Percentiles rank a stretch among this genome's conserved stretches.
These are phyloP conservation scores for Leccinum fallax DNA, from an alignment of 1,284 basidiomycete genomes.

Conservation along the genomic window DNA sequence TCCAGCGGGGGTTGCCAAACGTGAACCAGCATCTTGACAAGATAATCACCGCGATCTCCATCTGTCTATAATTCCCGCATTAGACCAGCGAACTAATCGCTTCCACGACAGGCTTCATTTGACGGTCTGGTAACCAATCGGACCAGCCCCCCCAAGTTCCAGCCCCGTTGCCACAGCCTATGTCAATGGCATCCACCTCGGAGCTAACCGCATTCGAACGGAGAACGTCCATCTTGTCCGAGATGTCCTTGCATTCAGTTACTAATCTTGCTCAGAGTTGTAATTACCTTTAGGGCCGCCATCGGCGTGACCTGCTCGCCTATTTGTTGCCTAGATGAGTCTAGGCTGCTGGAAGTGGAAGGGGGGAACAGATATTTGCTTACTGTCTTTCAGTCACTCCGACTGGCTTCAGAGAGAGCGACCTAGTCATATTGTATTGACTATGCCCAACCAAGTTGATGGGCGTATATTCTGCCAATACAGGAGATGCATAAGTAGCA, in stretches of 20 bases:
- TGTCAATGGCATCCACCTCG: background rate
- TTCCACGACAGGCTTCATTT: slow-evolving; percentile 2
- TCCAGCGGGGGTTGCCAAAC: background rate
- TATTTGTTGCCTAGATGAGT: background rate
- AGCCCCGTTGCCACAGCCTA: slow-evolving; percentile 5
- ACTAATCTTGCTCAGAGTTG: background rate
- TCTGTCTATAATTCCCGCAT: slow-evolving; percentile 17
- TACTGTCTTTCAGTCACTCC: background rate
- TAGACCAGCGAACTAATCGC: slow-evolving; percentile 14
- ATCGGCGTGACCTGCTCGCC: slow-evolving; percentile 1
- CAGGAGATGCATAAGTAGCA: background rate
- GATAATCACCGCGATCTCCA: slow-evolving; percentile 31
- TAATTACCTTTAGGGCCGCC: slow-evolving; percentile 6
- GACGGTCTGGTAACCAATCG: background rate
- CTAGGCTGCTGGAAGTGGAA: background rate
- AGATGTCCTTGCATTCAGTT: slow-evolving; percentile 8
- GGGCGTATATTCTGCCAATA: background rate
- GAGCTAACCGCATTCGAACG: slow-evolving; percentile 2
- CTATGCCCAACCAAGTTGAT: background rate
- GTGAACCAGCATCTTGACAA: slow-evolving; percentile 1
- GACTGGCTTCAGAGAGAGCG: background rate
- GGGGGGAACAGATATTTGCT: background rate
- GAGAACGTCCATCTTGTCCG: background rate
- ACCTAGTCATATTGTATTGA: background rate
- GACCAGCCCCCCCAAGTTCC: background rate